Evolutionary conservation across 192 early-diverging fungal species (phyloP), one percentile per base, ranked within the genome.

Genomic region (Rhizophagus prolifer): DNA sequence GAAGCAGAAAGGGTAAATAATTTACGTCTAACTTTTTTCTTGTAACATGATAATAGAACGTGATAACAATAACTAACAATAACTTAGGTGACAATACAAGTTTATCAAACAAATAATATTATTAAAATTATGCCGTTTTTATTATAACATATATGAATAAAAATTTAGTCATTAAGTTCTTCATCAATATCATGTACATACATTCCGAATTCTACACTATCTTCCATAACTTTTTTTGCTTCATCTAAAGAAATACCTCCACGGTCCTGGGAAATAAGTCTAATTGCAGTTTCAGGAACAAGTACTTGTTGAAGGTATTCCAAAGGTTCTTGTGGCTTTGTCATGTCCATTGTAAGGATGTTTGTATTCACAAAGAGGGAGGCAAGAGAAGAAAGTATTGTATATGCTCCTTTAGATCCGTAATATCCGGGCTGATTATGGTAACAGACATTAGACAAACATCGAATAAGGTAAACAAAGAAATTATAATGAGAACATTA

Each of bases 221-320:
- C 79, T 10, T 44, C 44, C 85, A 86, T 86, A n/a, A 84, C 78
- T 9, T 58, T 34, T 19, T 44, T 65, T 14, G 85, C 85, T 9
- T 78, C 78, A 21, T 79, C 75, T 59, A 84, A 50, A 23, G 82
- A 28, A 71, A 71, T 71, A 30, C 46, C 46, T 28, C 50, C 70
- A 14, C 80, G 69, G 58, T 89, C 88, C 66, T 87, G 77, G 0
- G 62, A 68, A 68, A 89, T 89, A 26, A 89, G 67, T 23, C 86
- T 75, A 21, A 82, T 73, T 1, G 82, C 86, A 30, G 78, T 70
- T 73, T 89, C 88, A 13, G 88, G 88, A 4, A 89, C 75, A 3
- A 89, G 69, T 1, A 89, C 88, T 30, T 89, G 85, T 34, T 89
- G 82, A 31, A 89, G 44, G 30, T 82, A 89, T 65, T 89, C 88